phyloP scores from a whole-genome alignment of 768 basidiomycete genomes.

The Suillus paluster region DNA sequence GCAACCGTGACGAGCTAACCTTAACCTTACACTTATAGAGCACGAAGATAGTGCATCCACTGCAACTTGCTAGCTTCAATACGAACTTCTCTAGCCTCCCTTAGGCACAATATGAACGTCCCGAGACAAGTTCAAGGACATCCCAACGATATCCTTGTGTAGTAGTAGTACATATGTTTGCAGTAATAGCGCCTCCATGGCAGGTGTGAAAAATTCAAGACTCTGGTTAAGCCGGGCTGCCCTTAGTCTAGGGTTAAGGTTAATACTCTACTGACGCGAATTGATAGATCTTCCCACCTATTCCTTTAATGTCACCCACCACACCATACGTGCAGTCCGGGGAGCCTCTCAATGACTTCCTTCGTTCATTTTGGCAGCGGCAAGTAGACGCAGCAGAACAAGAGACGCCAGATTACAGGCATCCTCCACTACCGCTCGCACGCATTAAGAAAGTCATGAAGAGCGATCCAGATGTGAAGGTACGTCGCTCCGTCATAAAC shows the following conservation, averaged over 20 bases:
- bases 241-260: too few species aligned
- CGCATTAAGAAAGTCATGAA: constrained; percentile 99
- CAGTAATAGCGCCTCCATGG: too few species aligned
- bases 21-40: too few species aligned
- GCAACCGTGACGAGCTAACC: too few species aligned
- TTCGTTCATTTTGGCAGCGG: constrained; percentile 88
- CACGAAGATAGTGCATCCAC: too few species aligned
- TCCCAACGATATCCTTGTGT: not conserved
- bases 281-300: too few species aligned
- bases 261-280: too few species aligned
- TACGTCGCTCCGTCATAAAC: constrained; percentile 54
- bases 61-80: not conserved
- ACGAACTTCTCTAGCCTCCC: not conserved
- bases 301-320: constrained; percentile 34
- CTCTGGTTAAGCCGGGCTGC: too few species aligned
- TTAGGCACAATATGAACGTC: not conserved
- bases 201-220: too few species aligned
- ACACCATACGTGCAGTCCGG: constrained; percentile 80
- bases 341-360: constrained; percentile 84
- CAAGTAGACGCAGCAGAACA: constrained; percentile 87
- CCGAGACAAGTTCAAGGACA: too few species aligned
- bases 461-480: constrained; percentile 95
- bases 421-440: constrained; percentile 89
- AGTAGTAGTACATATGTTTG: too few species aligned
- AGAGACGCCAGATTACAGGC: constrained; percentile 86